These are phyloP conservation scores for Clavulina sp. DNA, from an alignment of 768 basidiomycete species.

Conservation along the genomic window DNA sequence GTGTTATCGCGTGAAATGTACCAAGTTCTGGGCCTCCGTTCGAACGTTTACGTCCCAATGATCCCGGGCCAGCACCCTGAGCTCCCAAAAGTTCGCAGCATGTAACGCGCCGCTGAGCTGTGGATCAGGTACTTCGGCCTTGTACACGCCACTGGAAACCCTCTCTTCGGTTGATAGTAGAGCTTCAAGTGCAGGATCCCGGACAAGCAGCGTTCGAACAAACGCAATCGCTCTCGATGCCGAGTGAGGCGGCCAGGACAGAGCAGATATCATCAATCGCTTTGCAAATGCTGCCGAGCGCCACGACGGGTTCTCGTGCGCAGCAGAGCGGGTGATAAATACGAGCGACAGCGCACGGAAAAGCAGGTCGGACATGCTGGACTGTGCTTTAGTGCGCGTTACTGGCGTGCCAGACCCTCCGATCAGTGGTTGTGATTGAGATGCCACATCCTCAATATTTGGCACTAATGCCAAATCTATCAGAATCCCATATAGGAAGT, in stretches of 20 bases:
- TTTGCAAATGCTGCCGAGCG: conserved; percentile 86
- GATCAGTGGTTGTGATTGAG: conserved; percentile 6
- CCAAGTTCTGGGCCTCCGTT: conserved; percentile 33
- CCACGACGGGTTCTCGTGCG: conserved; percentile 40
- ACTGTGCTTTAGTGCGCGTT: conserved; percentile 12
- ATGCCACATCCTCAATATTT: conserved; percentile 35
- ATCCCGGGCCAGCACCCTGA: conserved; percentile 37
- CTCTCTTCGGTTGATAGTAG: conserved; percentile 79
- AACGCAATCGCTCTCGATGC: conserved; percentile 58
- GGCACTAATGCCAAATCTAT: conserved; percentile 50
- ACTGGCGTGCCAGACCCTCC: conserved; percentile 4
- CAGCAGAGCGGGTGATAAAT: conserved; percentile 54
- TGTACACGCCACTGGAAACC: conserved; percentile 66
- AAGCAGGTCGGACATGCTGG: conserved; percentile 32
- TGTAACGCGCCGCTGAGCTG: conserved; percentile 67
- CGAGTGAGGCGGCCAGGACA: conserved; percentile 60
- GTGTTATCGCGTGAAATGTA: conserved; percentile 9
- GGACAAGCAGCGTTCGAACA: conserved; percentile 49
- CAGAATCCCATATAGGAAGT: conserved; percentile 67
- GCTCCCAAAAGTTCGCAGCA: conserved; percentile 75
- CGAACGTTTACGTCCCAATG: conserved; percentile 47
- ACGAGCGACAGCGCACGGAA: conserved; percentile 72
- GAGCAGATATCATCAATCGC: conserved; percentile 61
- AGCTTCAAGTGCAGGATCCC: conserved; percentile 66
- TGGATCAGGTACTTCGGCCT: conserved; percentile 76